A percentile compares a stretch with the other conserved stretches of the same genome.
These are phyloP conservation scores for Citrus sinensis DNA, from an alignment of 345 rosid species.

Conservation along the genomic window DNA sequence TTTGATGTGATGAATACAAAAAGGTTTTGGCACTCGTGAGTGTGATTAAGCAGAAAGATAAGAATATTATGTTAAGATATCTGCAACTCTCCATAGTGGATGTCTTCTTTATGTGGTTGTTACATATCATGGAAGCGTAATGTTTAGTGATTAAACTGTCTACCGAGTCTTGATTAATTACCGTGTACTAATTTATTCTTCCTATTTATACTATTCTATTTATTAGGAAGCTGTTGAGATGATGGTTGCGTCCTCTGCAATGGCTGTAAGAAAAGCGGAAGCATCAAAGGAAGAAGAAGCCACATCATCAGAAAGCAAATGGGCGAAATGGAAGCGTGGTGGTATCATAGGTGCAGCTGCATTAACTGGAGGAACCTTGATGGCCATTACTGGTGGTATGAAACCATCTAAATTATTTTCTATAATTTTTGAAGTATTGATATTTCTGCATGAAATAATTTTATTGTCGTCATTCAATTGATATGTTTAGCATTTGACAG, in stretches of 20 bases:
- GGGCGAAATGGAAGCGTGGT: slow-evolving; percentile 93
- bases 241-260: slow-evolving; percentile 87
- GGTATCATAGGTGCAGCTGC: slow-evolving; percentile 98
- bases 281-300: slow-evolving; percentile 55
- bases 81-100: neutral
- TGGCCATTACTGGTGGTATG: slow-evolving; percentile 97
- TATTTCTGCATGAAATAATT: slow-evolving; percentile 6
- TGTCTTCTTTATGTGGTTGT: slow-evolving; percentile 7
- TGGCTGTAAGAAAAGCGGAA: slow-evolving; percentile 68
- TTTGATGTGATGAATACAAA: neutral
- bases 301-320: slow-evolving; percentile 41
- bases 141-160: neutral
- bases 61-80: neutral
- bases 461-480: neutral
- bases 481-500: slow-evolving; percentile 37
- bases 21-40: neutral
- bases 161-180: neutral
- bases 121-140: neutral
- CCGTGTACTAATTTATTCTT: neutral
- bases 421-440: neutral
- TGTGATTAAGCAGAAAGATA: neutral
- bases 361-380: slow-evolving; percentile 82
- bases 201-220: slow-evolving; percentile 8
- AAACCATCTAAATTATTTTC: slow-evolving; percentile 7
- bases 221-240: slow-evolving; percentile 74